Base-by-base conservation (phyloP, 129 eudicot species). In the Flaveria robusta region DNA sequence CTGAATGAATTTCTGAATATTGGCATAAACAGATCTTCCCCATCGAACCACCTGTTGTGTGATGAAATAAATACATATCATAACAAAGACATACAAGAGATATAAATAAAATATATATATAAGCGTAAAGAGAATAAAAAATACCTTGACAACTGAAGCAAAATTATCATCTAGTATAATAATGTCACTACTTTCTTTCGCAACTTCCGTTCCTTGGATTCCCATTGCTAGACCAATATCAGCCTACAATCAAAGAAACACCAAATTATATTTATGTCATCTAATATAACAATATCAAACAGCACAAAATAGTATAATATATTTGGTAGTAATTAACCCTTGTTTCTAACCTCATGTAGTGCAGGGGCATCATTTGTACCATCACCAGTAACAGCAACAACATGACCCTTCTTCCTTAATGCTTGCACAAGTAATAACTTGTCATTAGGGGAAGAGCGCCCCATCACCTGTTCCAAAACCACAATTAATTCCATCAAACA, bases 361-460 rank as follows among this genome's bases (percentile, higher is more conserved):
- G 98, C 98, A 78, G 98, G 98, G 68, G 98, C 98, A 85, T 93
- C 98, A 72, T 93, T 93, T 68, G 98, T 93, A n/a, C 98, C 98
- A 79, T 93, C 98, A 77, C 98, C 98, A 70, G 98, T 93, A 50
- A 93, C 98, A 59, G 96, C 98, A 75, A 93, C 98, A 76, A 93
- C 98, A 74, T 93, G 97, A 9, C 91, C 96, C 13, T 65, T 85
- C 82, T 82, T 93, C 83, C 96, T 90, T 55, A 93, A 68, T 70
- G 98, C 96, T 93, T 93, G 92, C 67, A 93, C 98, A 58, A 93
- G 96, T 83, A 93, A 83, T 56, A 93, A 91, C 79, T 93, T 93
- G 75, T 93, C 98, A 82, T 90, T 93, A 13, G 98, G 98, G 7
- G 98, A 93, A 46, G 98, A 93, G 71, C 98, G 84, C 52, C 98